Evolutionary conservation across 1,284 basidiomycete genomes (phyloP), one percentile per base, ranked within the genome.

Genomic region (Cystobasidium sp.): DNA sequence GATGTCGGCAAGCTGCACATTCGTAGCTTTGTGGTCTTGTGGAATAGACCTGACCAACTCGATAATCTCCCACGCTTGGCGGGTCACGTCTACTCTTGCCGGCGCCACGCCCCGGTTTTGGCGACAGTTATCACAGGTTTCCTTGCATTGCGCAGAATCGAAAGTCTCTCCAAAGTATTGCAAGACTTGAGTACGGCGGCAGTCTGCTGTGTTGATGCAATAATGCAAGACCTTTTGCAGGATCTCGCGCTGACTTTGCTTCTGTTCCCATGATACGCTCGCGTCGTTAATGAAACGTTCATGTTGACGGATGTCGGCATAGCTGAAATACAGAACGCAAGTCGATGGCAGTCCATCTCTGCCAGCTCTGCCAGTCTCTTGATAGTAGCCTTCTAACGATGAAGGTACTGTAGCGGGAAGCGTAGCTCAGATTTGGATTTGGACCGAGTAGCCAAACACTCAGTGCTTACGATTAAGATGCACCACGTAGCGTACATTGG

Each of bases 161-260:
- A 92, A 90, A 51, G 85, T 85, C 81, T 93, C 91, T 75, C 79
- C 80, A 78, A 88, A 88, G 81, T 92, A 91, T 49, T 86, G 86
- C 55, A 99, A 86, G 20, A 99, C 86, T 79, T 93, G 91, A 2
- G 87, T 86, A 1, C 97, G 89, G 9, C 97, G 89, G 80, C 96
- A 99, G 78, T 93, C 91, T 47, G 89, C 88, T 74, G 88, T 86
- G 82, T 97, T 94, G 71, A 84, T 82, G 82, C 92, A 95, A 82
- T 90, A 99, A 67, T 87, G 84, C 14, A 90, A 85, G 53, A 92
- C 87, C n/a, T 85, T 84, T 4, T 83, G 80, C 41, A 91, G 81
- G 41, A 86, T 87, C 24, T 86, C 85, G 59, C 85, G 82, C 76
- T 88, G 87, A 14, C 88, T 86, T 62, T 87, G 84, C 78, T 87